A percentile compares a stretch with the other conserved stretches of the same genome.
These are phyloP conservation scores for Kazachstania taianensis DNA, from an alignment of 805 yeast genomes.

Conservation along the genomic window DNA sequence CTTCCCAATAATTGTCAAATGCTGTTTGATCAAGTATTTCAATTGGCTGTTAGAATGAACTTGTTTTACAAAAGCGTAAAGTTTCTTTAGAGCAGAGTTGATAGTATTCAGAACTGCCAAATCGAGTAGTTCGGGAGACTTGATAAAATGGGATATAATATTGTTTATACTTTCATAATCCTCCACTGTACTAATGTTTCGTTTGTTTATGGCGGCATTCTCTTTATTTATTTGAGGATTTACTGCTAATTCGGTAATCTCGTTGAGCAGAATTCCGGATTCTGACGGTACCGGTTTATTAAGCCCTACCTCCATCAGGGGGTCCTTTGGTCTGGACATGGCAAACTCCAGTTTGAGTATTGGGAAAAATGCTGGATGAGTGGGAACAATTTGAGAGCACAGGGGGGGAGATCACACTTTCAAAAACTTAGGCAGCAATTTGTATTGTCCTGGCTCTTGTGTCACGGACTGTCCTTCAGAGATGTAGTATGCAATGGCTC, in stretches of 20 bases:
- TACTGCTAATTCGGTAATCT: neutral
- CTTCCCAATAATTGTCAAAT: conserved; percentile 19
- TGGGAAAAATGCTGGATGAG: too few relatives aligned
- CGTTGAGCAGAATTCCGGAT: neutral
- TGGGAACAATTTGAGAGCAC: too few relatives aligned
- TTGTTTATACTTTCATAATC: too few relatives aligned
- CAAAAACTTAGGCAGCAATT: too few relatives aligned
- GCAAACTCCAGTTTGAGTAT: too few relatives aligned
- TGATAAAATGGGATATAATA: too few relatives aligned
- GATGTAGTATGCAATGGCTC: neutral
- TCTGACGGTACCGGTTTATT: conserved; percentile 10
- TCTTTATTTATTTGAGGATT: neutral
- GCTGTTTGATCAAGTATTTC: conserved; percentile 13
- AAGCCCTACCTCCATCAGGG: conserved; percentile 18
- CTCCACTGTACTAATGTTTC: neutral
- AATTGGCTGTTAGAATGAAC: conserved; percentile 6
- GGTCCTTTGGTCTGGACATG: conserved; percentile 19
- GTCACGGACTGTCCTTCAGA: too few relatives aligned
- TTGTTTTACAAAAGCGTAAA: conserved; percentile 1
- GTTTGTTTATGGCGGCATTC: neutral
- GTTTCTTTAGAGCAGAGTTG: neutral
- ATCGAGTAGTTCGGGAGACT: too few relatives aligned
- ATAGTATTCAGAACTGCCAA: too few relatives aligned
- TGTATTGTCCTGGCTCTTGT: too few relatives aligned
- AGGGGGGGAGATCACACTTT: too few relatives aligned